Evolutionary conservation across 495 filamentous ascomycete genomes (phyloP).

Genomic region (Glutinoglossum americanum): DNA sequence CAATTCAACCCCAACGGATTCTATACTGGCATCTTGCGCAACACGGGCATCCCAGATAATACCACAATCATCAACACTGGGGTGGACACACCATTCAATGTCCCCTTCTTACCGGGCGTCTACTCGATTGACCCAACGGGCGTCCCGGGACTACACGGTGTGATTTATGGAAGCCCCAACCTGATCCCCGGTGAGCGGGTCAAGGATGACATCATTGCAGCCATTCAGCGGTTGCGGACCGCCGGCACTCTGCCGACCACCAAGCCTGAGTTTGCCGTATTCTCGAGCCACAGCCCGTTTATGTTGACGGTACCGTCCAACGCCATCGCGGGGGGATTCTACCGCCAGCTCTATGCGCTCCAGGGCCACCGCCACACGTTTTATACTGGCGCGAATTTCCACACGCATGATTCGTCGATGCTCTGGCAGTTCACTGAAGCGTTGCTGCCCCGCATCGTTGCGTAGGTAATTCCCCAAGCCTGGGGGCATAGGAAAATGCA

Average conservation of each 20-base stretch:
- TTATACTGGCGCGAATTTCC: conserved; percentile 27
- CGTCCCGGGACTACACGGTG: conserved; percentile 4
- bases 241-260: conserved; percentile 1
- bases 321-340: conserved; percentile 26
- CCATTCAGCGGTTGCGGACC: conserved; percentile 2
- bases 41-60: conserved; percentile 20
- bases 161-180: not conserved
- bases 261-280: conserved; percentile 11
- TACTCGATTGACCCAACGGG: conserved; percentile 6
- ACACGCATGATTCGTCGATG: not conserved
- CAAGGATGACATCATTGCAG: conserved; percentile 3
- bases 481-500: too few species aligned
- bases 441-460: conserved; percentile 6
- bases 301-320: conserved; percentile 9
- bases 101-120: conserved; percentile 9
- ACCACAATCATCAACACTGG: conserved; percentile 14
- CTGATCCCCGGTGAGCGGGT: not conserved
- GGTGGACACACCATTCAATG: conserved; percentile 11
- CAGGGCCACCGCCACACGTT: conserved; percentile 30
- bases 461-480: too few species aligned
- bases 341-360: conserved; percentile 24
- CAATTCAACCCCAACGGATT: conserved; percentile 21
- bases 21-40: conserved; percentile 22
- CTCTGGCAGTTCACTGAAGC: conserved; percentile 10
- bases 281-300: conserved; percentile 11